Percentiles rank a stretch among this genome's conserved stretches.
Conservation (phyloP, 805 yeast genomes). For the Suhomyces canberraensis region DNA sequence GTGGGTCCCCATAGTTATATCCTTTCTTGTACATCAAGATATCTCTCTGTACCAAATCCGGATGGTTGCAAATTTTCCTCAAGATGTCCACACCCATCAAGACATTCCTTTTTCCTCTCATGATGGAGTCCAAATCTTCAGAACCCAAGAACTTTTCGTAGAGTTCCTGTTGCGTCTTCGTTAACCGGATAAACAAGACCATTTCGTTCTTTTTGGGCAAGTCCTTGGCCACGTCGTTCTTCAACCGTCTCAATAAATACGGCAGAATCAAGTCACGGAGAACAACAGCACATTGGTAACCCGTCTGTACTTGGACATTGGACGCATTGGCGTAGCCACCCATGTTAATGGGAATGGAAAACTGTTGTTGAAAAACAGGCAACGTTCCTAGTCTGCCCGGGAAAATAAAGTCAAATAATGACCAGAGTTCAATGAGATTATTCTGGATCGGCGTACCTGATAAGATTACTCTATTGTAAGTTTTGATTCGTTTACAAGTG, state of each 20-base stretch:
- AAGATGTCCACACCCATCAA: conserved; percentile 86
- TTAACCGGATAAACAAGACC: conserved; percentile 87
- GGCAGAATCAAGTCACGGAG: conserved; percentile 87
- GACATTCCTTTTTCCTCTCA: conserved; percentile 75
- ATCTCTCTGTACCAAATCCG: conserved; percentile 66
- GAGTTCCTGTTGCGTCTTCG: conserved; percentile 67
- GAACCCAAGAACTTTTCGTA: conserved; percentile 75
- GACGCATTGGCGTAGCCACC: conserved; percentile 99
- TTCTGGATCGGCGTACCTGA: conserved; percentile 98
- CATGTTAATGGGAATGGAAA: conserved; percentile 85
- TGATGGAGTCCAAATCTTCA: conserved; percentile 68
- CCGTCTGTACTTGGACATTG: conserved; percentile 92
- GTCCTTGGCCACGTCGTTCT: conserved; percentile 92
- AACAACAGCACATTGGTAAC: conserved; percentile 92
- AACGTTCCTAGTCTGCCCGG: conserved; percentile 94
- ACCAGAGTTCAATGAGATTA: conserved; percentile 89
- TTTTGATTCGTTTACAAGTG: conserved; percentile 77
- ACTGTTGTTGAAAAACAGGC: conserved; percentile 91
- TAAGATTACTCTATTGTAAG: conserved; percentile 80
- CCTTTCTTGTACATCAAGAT: conserved; percentile 29
- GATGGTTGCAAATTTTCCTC: conserved; percentile 94
- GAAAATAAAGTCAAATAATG: conserved; percentile 88
- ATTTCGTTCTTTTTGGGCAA: conserved; percentile 90
- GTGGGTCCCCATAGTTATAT: conserved; percentile 52
- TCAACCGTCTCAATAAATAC: conserved; percentile 79